These are phyloP conservation scores for Pyricularia grisea DNA, from an alignment of 2,329 filamentous ascomycete species.

Conservation along the genomic window DNA sequence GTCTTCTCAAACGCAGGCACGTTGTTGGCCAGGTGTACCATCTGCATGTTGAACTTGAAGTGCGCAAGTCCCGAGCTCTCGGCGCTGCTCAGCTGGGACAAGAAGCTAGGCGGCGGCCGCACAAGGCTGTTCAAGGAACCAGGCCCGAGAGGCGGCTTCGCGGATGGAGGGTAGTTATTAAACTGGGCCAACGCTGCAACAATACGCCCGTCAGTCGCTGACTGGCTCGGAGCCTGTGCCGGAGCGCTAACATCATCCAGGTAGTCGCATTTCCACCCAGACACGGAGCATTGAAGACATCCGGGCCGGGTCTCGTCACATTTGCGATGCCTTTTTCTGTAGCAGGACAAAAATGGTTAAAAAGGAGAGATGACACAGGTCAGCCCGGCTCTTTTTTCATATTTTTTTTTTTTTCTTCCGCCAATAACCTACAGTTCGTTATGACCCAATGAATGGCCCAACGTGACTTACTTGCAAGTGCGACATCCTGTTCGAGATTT, in stretches of 20 bases:
- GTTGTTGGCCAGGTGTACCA: neutral
- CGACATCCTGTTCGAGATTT: neutral
- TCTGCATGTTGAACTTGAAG: constrained; percentile 1
- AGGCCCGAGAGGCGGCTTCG: neutral
- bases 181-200: neutral
- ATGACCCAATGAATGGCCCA: neutral
- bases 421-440: neutral
- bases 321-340: neutral
- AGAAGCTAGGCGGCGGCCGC: neutral
- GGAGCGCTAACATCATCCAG: neutral
- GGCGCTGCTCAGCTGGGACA: neutral
- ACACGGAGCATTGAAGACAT: neutral
- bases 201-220: neutral
- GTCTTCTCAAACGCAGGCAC: neutral
- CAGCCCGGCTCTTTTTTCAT: neutral
- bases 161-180: neutral
- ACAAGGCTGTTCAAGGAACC: neutral
- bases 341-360: neutral
- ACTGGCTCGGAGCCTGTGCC: neutral
- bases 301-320: neutral
- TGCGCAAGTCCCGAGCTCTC: neutral
- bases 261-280: neutral
- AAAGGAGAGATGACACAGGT: neutral
- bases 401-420: neutral
- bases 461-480: neutral